Conservation (phyloP, 768 basidiomycete genomes). For the Auricularia sp. region DNA sequence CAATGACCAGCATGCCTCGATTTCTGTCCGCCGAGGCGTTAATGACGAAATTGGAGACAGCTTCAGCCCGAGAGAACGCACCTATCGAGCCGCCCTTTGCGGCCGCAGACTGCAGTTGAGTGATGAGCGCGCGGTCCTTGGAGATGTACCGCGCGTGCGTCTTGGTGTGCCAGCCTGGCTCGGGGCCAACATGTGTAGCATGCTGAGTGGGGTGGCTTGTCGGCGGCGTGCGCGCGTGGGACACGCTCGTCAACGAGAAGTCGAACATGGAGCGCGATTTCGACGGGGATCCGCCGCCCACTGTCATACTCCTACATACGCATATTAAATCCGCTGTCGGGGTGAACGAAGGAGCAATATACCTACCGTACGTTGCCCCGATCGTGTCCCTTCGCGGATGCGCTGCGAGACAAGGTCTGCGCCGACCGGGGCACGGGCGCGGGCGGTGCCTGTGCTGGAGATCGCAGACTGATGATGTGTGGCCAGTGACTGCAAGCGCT, state of each 20-base stretch:
- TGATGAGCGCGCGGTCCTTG: constrained; percentile 70
- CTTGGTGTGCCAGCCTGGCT: constrained; percentile 16
- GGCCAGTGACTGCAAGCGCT: constrained; percentile 78
- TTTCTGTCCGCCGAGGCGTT: constrained; percentile 6
- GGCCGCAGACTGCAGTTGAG: constrained; percentile 53
- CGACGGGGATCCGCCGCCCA: constrained; percentile 42
- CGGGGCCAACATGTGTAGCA: constrained; percentile 8
- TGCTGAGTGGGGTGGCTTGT: background rate
- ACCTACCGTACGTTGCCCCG: background rate
- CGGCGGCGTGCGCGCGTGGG: background rate
- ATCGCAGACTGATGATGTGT: constrained; percentile 65
- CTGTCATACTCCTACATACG: constrained; percentile 5
- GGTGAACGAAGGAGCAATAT: constrained; percentile 6
- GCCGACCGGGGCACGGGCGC: background rate
- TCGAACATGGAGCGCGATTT: background rate
- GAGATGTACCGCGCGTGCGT: constrained; percentile 77
- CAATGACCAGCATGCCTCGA: constrained; percentile 50
- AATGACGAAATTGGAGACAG: no score
- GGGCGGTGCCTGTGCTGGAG: background rate
- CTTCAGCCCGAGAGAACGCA: constrained; percentile 9
- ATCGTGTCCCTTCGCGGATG: background rate
- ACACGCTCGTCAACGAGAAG: background rate
- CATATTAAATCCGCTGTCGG: constrained; percentile 3
- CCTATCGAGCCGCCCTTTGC: constrained; percentile 22
- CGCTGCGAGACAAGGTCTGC: background rate